These are phyloP conservation scores for Berberis vulgaris DNA, from an alignment of 164 flowering plant species.

Conservation along the genomic window DNA sequence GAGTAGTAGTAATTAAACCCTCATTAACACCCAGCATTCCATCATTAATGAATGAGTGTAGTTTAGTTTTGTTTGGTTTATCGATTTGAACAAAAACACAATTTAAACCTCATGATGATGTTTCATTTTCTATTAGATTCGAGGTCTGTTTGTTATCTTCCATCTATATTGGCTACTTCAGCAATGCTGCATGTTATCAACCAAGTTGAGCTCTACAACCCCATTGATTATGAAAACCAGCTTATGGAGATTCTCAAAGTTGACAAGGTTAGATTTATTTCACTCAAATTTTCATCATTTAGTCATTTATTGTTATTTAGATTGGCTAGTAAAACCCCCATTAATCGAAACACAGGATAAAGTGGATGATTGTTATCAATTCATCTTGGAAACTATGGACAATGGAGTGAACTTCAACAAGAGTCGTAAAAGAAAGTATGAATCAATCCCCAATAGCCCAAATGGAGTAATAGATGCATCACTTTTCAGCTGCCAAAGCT, in stretches of 20 bases:
- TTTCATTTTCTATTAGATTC: conserved; percentile 23
- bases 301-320: background rate
- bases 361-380: conserved; percentile 48
- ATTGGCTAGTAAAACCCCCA: background rate
- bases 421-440: conserved; percentile 26
- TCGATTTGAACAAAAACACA: background rate
- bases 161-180: conserved; percentile 66
- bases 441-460: conserved; percentile 42
- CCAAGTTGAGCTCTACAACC: conserved; percentile 44
- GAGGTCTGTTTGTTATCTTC: conserved; percentile 29
- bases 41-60: background rate
- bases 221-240: conserved; percentile 44
- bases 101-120: background rate
- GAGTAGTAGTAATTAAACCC: conserved; percentile 3
- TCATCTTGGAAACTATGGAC: conserved; percentile 27
- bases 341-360: conserved; percentile 33
- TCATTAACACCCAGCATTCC: background rate
- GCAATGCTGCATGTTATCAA: conserved; percentile 60
- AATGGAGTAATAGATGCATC: conserved; percentile 51
- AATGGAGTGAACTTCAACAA: conserved; percentile 11
- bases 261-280: conserved; percentile 37
- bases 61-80: too few species aligned
- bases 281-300: background rate
- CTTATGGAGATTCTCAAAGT: conserved; percentile 51
- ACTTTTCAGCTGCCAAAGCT: conserved; percentile 57